phyloP scores from a whole-genome alignment of 2,329 filamentous ascomycete species.

The Talaromyces sp. region DNA sequence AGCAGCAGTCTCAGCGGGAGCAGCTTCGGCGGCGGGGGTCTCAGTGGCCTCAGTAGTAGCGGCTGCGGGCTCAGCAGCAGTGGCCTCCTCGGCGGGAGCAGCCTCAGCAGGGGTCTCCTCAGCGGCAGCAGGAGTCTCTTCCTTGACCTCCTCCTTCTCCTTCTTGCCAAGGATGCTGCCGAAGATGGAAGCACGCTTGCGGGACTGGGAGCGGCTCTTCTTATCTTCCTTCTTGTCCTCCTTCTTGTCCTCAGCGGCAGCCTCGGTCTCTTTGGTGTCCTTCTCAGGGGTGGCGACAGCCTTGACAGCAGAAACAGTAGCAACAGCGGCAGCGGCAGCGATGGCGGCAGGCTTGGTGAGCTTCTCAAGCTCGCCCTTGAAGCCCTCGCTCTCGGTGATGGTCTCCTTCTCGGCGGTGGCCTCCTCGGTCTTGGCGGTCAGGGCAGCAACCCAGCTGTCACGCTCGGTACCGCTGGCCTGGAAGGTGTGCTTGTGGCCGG shows the following conservation, averaged over 20 bases:
- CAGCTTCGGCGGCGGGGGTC: constrained; percentile 29
- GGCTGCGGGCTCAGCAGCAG: constrained; percentile 26
- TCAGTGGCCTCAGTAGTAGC: constrained; percentile 24
- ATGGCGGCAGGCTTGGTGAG: constrained; percentile 46
- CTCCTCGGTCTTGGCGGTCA: constrained; percentile 78
- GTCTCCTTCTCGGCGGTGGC: constrained; percentile 74
- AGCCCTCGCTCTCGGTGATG: constrained; percentile 73
- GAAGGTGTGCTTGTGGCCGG: constrained; percentile 90
- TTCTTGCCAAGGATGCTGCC: constrained; percentile 56
- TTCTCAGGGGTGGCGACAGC: constrained; percentile 8
- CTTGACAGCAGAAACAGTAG: constrained; percentile 26
- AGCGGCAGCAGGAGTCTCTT: constrained; percentile 32
- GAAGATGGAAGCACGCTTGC: constrained; percentile 58
- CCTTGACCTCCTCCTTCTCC: constrained; percentile 43
- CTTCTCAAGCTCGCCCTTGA: constrained; percentile 80
- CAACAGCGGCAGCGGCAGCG: constrained; percentile 27
- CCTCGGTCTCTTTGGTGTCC: constrained; percentile 28
- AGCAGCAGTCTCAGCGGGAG: constrained; percentile 28
- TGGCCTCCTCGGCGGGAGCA: constrained; percentile 24
- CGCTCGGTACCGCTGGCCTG: constrained; percentile 78
- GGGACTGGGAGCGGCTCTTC: constrained; percentile 58
- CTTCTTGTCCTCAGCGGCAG: constrained; percentile 46
- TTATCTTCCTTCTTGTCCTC: constrained; percentile 35
- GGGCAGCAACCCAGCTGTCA: constrained; percentile 83
- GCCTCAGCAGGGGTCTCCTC: constrained; percentile 26